Base-by-base conservation (phyloP, 768 basidiomycete genomes). In the Dacryopinax primogenitus region DNA sequence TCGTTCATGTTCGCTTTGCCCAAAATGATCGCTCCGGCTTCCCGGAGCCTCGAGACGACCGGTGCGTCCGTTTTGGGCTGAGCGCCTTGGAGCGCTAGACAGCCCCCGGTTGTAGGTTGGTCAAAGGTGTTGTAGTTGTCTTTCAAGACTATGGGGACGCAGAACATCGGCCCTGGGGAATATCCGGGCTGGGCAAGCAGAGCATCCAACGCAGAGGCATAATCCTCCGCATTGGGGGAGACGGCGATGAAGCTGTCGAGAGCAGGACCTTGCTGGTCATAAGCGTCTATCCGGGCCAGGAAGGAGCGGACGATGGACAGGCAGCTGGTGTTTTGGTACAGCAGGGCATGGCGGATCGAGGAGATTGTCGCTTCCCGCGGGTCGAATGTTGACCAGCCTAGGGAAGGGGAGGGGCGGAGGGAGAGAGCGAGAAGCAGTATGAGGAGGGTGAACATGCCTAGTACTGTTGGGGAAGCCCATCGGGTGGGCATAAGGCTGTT, bases 1-100 rank as follows among this genome's bases (percentile, higher is more conserved):
- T 58, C 51, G 51, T 58, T 58, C 51, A 58, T 58, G 51, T 58
- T 58, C 51, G 51, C 51, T 30, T 58, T 58, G 23, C 51, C 51
- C 13, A 58, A 30, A 13, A 58, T 58, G 51, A 58, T 30, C 13
- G 51, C 51, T 18, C 51, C 51, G 26, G 51, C 51, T 30, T 11
- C 51, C 26, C 51, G 3, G 51, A 58, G 51, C 13, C 51, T 13
- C 51, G 51, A 23, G 9, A 58, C 51, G 51, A 58, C 51, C 13
- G 51, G 51, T 13, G 51, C 51, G 51, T 58, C 51, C 11, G 11
- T 18, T 11, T 58, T 15, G 13, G 51, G 4, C 51, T 58, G 51
- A 7, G 51, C 51, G 23, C 51, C 26, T 18, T 58, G 26, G 13
- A 58, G 51, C 9, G 51, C 51, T 3, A 58, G 51, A 21, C 51